phyloP scores from a whole-genome alignment of 257 asterid species.

The Ehretia macrophylla region DNA sequence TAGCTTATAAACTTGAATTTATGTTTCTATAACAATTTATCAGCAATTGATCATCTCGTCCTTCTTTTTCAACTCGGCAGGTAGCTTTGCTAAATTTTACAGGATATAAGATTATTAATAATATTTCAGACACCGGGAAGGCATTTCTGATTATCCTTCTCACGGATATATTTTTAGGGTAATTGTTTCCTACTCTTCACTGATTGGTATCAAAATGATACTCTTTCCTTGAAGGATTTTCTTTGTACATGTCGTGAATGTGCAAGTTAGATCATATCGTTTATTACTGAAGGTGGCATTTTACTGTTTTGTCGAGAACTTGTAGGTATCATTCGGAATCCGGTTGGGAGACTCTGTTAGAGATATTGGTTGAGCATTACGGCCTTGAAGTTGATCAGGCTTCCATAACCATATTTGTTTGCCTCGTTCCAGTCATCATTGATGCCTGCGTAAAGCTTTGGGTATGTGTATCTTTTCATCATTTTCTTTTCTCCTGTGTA shows the following conservation, averaged over 20 bases:
- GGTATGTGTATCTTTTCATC: constrained; percentile 49
- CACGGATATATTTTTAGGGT: constrained; percentile 93
- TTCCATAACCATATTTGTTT: constrained; percentile 62
- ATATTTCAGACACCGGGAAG: constrained; percentile 83
- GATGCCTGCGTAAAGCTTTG: constrained; percentile 95
- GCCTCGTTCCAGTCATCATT: constrained; percentile 67
- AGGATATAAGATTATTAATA: constrained; percentile 81
- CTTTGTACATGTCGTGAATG: neutral
- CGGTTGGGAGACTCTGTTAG: constrained; percentile 87
- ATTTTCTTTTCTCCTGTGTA: neutral
- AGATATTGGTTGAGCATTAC: constrained; percentile 72
- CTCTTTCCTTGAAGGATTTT: neutral
- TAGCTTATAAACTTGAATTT: too few relatives aligned
- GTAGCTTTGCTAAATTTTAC: constrained; percentile 94
- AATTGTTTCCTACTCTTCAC: constrained; percentile 20
- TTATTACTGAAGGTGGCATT: neutral
- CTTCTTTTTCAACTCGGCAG: constrained; percentile 41
- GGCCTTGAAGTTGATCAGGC: constrained; percentile 76
- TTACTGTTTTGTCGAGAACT: neutral
- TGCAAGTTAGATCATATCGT: neutral
- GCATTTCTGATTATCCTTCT: constrained; percentile 79
- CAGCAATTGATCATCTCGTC: constrained; percentile 9
- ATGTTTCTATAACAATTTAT: too few relatives aligned
- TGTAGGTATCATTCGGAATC: constrained; percentile 95
- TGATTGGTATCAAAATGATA: neutral